Percentiles rank a stretch among this genome's conserved stretches.
phyloP scores from a whole-genome alignment of 2,329 filamentous ascomycete genomes.

The Diaporthe destruens region DNA sequence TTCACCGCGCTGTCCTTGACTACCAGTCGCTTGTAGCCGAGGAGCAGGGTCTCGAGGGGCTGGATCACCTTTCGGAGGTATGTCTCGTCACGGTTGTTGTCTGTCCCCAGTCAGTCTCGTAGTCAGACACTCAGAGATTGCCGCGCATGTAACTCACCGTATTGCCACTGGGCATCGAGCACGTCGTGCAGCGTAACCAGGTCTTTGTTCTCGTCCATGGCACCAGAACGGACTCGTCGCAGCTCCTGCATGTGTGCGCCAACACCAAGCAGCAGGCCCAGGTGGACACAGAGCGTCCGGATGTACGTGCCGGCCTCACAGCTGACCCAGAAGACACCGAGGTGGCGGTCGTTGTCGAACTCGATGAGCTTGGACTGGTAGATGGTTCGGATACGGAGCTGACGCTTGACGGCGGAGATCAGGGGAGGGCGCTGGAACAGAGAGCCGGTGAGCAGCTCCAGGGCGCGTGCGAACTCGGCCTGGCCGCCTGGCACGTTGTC shows the following conservation, averaged over 20 bases:
- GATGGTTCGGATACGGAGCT: conserved; percentile 97
- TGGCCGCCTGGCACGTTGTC: conserved; percentile 95
- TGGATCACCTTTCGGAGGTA: conserved; percentile 92
- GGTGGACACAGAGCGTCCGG: conserved; percentile 95
- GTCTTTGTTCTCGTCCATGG: conserved; percentile 90
- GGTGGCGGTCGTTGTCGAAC: conserved; percentile 97
- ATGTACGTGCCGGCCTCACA: conserved; percentile 99
- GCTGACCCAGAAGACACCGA: conserved; percentile 99
- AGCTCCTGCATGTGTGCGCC: conserved; percentile 98
- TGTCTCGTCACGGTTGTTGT: conserved; percentile 95
- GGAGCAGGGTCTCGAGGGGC: conserved; percentile 91
- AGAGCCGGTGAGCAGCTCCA: conserved; percentile 96
- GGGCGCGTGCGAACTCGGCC: conserved; percentile 90
- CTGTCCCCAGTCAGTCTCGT: conserved; percentile 51
- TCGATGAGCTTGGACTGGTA: conserved; percentile 97
- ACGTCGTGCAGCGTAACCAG: conserved; percentile 96
- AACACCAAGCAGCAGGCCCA: conserved; percentile 67
- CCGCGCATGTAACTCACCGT: conserved; percentile 51
- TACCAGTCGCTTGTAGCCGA: conserved; percentile 94
- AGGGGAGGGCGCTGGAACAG: conserved; percentile 97
- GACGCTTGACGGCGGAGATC: conserved; percentile 98
- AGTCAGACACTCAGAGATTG: neutral
- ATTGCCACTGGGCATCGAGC: conserved; percentile 94
- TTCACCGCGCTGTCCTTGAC: conserved; percentile 98
- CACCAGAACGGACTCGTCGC: conserved; percentile 90